phyloP scores from a whole-genome alignment of 1,284 basidiomycete species.

The Cutaneotrichosporon cyanovorans region DNA sequence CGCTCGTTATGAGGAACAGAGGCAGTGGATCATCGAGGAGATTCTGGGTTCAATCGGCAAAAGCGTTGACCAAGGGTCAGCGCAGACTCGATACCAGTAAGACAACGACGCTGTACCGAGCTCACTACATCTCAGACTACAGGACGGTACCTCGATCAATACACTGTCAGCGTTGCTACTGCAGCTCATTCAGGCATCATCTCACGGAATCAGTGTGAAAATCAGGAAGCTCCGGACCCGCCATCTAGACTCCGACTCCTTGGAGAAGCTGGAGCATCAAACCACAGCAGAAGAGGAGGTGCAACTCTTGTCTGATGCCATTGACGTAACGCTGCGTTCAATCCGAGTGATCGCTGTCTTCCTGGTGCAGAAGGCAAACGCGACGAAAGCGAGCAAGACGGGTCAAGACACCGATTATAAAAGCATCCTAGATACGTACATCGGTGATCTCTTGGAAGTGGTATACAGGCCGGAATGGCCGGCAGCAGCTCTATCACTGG shows the following conservation, averaged over 20 bases:
- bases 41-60: constrained; percentile 82
- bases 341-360: constrained; percentile 77
- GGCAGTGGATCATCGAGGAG: constrained; percentile 94
- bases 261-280: constrained; percentile 2
- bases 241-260: constrained; percentile 54
- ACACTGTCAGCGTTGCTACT: constrained; percentile 85
- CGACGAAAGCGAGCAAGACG: constrained; percentile 70
- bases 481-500: constrained; percentile 71
- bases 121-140: constrained; percentile 32
- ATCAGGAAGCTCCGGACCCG: constrained; percentile 48
- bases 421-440: constrained; percentile 78
- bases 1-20: constrained; percentile 77
- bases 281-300: constrained; percentile 2
- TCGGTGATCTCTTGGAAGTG: constrained; percentile 79
- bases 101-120: constrained; percentile 19
- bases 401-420: constrained; percentile 86
- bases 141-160: constrained; percentile 63
- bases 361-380: constrained; percentile 59
- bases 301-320: constrained; percentile 15
- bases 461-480: constrained; percentile 97
- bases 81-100: constrained; percentile 75
- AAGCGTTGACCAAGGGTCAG: constrained; percentile 78
- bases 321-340: constrained; percentile 69
- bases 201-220: constrained; percentile 57
- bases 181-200: constrained; percentile 90